A percentile compares a stretch with the other conserved stretches of the same genome.
Conservation (phyloP, 371 early-diverging fungal species). For the Rhizopus stolonifer region DNA sequence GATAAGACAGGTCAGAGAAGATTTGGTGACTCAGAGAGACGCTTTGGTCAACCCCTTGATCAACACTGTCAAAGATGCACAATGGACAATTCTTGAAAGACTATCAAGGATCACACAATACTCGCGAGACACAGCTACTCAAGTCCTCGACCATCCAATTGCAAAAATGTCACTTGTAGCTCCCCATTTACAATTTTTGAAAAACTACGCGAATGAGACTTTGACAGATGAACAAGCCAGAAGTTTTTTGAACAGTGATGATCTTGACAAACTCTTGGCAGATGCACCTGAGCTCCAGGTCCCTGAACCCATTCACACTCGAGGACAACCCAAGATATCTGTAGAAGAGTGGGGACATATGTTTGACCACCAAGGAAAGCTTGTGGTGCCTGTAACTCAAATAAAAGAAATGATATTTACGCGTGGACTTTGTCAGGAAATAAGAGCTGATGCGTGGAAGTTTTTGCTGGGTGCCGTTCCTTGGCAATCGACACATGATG, state of each 20-base stretch:
- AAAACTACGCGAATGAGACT: conserved; percentile 55
- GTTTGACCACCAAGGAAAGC: conserved; percentile 65
- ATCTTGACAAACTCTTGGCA: conserved; percentile 23
- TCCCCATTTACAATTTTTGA: conserved; percentile 30
- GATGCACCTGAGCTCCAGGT: conserved; percentile 35
- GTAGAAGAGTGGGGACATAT: conserved; percentile 78
- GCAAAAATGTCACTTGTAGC: not conserved
- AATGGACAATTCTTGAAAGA: conserved; percentile 77
- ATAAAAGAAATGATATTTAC: conserved; percentile 69
- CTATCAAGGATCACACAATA: conserved; percentile 77
- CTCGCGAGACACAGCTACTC: conserved; percentile 68
- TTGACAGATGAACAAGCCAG: not conserved
- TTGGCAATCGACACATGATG: conserved; percentile 79
- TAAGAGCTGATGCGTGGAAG: conserved; percentile 89
- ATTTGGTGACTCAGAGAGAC: not conserved
- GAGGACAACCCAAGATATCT: conserved; percentile 55
- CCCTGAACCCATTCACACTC: conserved; percentile 32
- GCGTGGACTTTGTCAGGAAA: conserved; percentile 82
- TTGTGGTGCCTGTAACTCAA: conserved; percentile 49
- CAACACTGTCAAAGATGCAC: conserved; percentile 31
- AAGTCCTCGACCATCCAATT: conserved; percentile 67
- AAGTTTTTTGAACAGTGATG: conserved; percentile 19
- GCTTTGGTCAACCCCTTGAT: conserved; percentile 8
- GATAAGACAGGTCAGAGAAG: no score
- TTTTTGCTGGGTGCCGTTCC: conserved; percentile 83